A percentile compares a stretch with the other conserved stretches of the same genome.
Conservation (phyloP, 306 rosid species). For the Castanea sativa region DNA sequence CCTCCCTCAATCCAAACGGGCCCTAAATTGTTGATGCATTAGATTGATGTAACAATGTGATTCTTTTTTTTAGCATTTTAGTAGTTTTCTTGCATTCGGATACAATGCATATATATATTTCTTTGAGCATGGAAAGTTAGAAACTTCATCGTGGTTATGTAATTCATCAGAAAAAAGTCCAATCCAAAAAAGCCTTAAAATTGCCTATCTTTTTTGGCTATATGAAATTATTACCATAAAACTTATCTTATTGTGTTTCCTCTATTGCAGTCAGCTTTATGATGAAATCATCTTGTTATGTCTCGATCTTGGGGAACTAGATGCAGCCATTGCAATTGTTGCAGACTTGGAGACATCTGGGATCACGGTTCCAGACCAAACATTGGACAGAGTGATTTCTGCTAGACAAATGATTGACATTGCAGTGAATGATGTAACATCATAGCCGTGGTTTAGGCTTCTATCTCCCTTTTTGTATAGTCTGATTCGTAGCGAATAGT, state of each 20-base stretch:
- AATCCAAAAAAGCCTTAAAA: background rate
- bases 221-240: background rate
- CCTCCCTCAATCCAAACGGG: too few species aligned
- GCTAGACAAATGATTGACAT: slow-evolving; percentile 45
- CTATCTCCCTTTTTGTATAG: background rate
- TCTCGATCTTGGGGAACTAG: slow-evolving; percentile 83
- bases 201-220: background rate
- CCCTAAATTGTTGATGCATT: background rate
- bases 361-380: slow-evolving; percentile 73
- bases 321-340: slow-evolving; percentile 93
- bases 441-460: background rate
- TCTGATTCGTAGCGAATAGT: background rate
- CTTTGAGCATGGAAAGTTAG: background rate
- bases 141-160: background rate
- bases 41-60: background rate
- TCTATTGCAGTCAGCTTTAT: slow-evolving; percentile 65
- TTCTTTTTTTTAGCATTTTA: background rate
- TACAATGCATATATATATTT: background rate
- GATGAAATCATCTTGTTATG: slow-evolving; percentile 77
- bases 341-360: slow-evolving; percentile 87
- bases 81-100: background rate
- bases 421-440: slow-evolving; percentile 5
- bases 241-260: background rate
- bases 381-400: slow-evolving; percentile 78
- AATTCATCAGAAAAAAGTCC: background rate